These are phyloP conservation scores for Eutypa lata DNA, from an alignment of 2,329 filamentous ascomycete species.

Conservation along the genomic window DNA sequence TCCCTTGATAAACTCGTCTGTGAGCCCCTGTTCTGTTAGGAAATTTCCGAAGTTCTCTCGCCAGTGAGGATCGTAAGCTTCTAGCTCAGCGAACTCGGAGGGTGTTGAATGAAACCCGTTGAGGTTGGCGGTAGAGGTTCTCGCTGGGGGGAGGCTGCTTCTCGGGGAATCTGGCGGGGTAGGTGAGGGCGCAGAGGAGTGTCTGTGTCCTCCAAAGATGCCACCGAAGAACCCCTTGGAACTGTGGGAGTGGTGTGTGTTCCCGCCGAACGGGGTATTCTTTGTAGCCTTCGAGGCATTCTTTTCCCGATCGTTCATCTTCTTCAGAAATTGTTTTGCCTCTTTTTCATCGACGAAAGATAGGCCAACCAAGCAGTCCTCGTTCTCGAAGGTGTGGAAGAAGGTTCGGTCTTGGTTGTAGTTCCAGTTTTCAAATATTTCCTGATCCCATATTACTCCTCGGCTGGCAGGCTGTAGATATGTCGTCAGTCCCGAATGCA, in stretches of 20 bases:
- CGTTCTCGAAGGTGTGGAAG: constrained; percentile 95
- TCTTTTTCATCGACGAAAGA: constrained; percentile 98
- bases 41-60: constrained; percentile 64
- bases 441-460: constrained; percentile 95
- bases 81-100: constrained; percentile 60
- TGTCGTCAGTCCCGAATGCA: constrained; percentile 7
- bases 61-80: constrained; percentile 64
- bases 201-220: constrained; percentile 59
- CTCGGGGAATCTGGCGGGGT: constrained; percentile 57
- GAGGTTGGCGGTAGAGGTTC: constrained; percentile 41
- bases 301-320: constrained; percentile 94
- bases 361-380: constrained; percentile 84
- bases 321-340: constrained; percentile 94
- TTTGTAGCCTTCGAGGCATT: constrained; percentile 86
- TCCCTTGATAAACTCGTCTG: constrained; percentile 64
- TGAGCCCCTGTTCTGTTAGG: constrained; percentile 59
- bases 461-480: constrained; percentile 62
- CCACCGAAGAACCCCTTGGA: constrained; percentile 54
- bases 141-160: constrained; percentile 30
- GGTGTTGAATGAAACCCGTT: constrained; percentile 39
- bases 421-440: constrained; percentile 90
- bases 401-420: constrained; percentile 98
- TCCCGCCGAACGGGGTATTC: constrained; percentile 69
- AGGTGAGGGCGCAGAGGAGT: constrained; percentile 53
- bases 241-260: constrained; percentile 40